Evolutionary conservation across 345 rosid genomes (phyloP).

Genomic region (Clarkia xantiana): DNA sequence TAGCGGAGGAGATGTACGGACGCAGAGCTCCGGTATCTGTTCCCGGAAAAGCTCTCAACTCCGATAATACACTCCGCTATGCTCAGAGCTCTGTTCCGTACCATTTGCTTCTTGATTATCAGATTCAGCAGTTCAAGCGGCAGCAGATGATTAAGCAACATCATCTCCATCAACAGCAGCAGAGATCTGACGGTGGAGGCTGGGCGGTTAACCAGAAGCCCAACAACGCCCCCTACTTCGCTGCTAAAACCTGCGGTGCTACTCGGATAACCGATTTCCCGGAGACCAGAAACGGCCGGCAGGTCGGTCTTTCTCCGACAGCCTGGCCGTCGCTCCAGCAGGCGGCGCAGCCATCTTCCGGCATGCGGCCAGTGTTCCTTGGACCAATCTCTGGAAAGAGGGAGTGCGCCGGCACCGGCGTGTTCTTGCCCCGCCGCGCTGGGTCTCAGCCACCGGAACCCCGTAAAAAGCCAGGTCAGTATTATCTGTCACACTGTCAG

Average conservation of each 20-base stretch:
- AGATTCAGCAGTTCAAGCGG: constrained; percentile 51
- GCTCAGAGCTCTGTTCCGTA: constrained; percentile 1
- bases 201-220: constrained; percentile 6
- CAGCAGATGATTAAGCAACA: constrained; percentile 34
- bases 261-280: neutral
- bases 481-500: neutral
- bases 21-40: constrained; percentile 15
- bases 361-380: constrained; percentile 47
- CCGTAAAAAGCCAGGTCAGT: constrained; percentile 46
- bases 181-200: constrained; percentile 10
- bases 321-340: constrained; percentile 50
- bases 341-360: constrained; percentile 17
- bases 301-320: constrained; percentile 28
- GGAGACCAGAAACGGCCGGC: neutral
- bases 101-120: constrained; percentile 1
- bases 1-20: constrained; percentile 4
- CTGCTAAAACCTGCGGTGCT: constrained; percentile 10
- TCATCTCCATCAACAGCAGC: constrained; percentile 8
- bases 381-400: constrained; percentile 27
- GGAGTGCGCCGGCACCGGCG: constrained; percentile 73
- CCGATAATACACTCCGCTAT: constrained; percentile 11
- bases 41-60: constrained; percentile 14
- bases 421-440: constrained; percentile 62
- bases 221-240: constrained; percentile 7
- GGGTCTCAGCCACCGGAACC: constrained; percentile 18